Evolutionary conservation across 768 basidiomycete genomes (phyloP), one percentile per base, ranked within the genome.

Genomic region (Panellus pusillus): DNA sequence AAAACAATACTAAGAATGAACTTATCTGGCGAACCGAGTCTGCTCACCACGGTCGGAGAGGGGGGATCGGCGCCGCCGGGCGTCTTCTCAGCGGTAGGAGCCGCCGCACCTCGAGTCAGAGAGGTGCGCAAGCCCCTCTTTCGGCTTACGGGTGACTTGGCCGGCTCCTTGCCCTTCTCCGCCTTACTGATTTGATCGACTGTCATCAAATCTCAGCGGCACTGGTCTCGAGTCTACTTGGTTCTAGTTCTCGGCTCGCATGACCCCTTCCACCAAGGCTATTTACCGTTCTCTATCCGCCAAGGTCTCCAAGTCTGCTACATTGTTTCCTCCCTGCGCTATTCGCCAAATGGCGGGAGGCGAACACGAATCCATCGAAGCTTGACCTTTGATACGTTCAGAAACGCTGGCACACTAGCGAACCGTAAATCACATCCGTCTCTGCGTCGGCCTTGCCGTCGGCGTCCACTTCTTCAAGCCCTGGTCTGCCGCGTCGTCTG

Each of bases 251-350:
- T 82, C 86, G 20, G 94, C 86, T 1, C 84, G 83, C 52, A 79
- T 97, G 59, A 90, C 89, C 2, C 70, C 87, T 20, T 72, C 81
- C n/a, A 98, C 96, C 9, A 95, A 93, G 68, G 74, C 89, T 12
- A 84, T 99, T 29, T 95, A 87, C 63, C 81, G 97, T 37, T 93
- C 93, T 12, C 82, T 94, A 41, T 95, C 93, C 1, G 93, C 95
- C 39, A 93, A 89, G 64, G 80, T 89, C 32, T 99, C 44, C 95
- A 98, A 76, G 89, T 99, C 14, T 96, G 93, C 67, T 96, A 2
- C 94, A 98, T 66, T 92, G 94, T 3, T 98, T 98, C 73, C 82
- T 99, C 8, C 94, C 96, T 1, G 81, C 89, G 13, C 79, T 98
- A 4, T 94, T 98, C 63, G 69, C 79, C 11, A 87, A 85, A 57